Base-by-base conservation (phyloP, 345 rosid genomes). In the Adansonia digitata region DNA sequence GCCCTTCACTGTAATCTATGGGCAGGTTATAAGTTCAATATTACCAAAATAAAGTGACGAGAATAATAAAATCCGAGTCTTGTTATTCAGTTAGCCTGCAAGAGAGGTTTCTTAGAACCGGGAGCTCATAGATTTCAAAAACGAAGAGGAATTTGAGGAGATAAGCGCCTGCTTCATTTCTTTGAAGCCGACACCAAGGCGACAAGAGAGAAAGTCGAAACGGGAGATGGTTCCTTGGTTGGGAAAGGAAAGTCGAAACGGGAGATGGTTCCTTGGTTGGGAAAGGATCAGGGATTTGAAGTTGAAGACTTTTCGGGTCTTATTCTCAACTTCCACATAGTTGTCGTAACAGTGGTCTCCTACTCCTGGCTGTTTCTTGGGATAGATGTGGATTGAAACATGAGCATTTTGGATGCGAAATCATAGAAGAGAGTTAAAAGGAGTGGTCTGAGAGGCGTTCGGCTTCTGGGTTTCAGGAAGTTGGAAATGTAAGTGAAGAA, bases 271-370 rank as follows among this genome's bases (percentile, higher is more conserved):
- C 90, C 88, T 89, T 48, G 77, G 83, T 10, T 90, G 98, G 31
- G 93, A 88, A 71, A 91, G 91, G 27, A 95, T 89, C 7, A 93
- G 27, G 48, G 87, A 77, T 52, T 90, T 93, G 77, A 95, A 89
- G 64, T 90, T 93, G n/a, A 91, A 0, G 74, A 93, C 92, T 75
- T 87, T 90, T 9, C 98, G 92, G 53, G 81, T 86, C 72, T 93
- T 93, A 71, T 93, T 93, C 88, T 88, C 94, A 73, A 93, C 75
- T 81, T 93, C 99, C 98, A 96, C 92, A 92, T 90, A 96, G 80
- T 92, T 84, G 87, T 96, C 99, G 84, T 61, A 96, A 81, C 91
- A 97, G 46, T 92, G 97, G 79, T 96, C 98, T 70, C 97, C 93
- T 15, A 93, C 88, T 64, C 98, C 78, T 3, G 75, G 82, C 66